Evolutionary conservation across 2,329 filamentous ascomycete species (phyloP), one percentile per base, ranked within the genome.

Genomic region (Fusarium gaditjirri): DNA sequence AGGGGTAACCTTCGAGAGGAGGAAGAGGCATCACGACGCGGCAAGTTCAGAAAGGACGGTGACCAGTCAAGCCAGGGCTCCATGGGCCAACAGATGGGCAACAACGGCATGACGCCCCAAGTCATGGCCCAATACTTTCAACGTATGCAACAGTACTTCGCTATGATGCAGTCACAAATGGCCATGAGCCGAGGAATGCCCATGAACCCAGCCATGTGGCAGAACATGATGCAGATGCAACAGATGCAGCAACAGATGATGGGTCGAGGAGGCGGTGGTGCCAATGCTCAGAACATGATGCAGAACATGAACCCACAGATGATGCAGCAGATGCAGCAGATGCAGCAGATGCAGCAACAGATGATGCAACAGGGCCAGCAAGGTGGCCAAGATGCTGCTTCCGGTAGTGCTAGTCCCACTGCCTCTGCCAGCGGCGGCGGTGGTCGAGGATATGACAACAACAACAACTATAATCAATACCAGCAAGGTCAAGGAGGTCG

Each of bases 61-160:
- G 83, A 84, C 44, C 84, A 86, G 19, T 81, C 84, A 43, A 79
- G 77, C 25, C 81, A 83, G 64, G 73, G 78, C 21, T 81, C 79
- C 39, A 82, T 83, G 81, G 79, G 78, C 27, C 82, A 82, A 67
- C 82, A 84, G 68, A 83, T 83, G 81, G 83, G 80, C 52, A 81
- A 84, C 78, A 80, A 86, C 56, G 92, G 92, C 70, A 97, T 98
- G 93, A 97, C 93, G 25, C 95, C 95, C 2, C 94, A 97, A 78
- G 92, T 97, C 86, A 98, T 98, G 94, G 96, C 96, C 5, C 95
- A 98, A 81, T 98, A 98, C 84, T 97, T 96, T 90, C 94, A 97
- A 81, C 91, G 95, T 52, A 98, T 99, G 95, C 96, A 99, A 82
- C 94, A 97, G 80, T 97, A 97, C 83, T 97, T 98, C 82, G 87